These are phyloP conservation scores for Bipolaris cookei DNA, from an alignment of 2,329 filamentous ascomycete genomes.

Conservation along the genomic window DNA sequence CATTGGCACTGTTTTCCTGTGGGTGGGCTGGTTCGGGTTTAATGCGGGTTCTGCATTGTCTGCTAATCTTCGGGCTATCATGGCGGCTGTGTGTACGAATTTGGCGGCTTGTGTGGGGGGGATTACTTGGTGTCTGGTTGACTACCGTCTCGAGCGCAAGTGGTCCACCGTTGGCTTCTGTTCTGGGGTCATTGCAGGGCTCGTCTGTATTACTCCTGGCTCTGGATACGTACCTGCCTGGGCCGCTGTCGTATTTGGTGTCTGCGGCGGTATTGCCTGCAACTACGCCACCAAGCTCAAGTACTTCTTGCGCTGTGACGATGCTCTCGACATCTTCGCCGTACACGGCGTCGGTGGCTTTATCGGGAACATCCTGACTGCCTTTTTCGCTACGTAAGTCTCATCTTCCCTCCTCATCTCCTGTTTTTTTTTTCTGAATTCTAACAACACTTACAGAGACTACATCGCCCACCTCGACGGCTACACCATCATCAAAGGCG, in stretches of 20 bases:
- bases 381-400: conserved; percentile 76
- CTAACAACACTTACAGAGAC: conserved; percentile 56
- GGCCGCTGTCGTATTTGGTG: conserved; percentile 80
- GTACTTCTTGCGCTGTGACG: conserved; percentile 79
- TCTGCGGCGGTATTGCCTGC: conserved; percentile 76
- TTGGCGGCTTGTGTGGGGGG: conserved; percentile 83
- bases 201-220: conserved; percentile 87
- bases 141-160: conserved; percentile 87
- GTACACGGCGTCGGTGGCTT: conserved; percentile 66
- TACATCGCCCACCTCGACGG: conserved; percentile 85
- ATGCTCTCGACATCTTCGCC: conserved; percentile 78
- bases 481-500: conserved; percentile 69
- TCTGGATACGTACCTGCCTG: conserved; percentile 86
- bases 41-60: conserved; percentile 83
- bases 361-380: conserved; percentile 65
- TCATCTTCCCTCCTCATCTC: no score
- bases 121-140: conserved; percentile 86
- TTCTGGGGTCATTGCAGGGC: conserved; percentile 83
- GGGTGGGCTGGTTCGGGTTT: conserved; percentile 96
- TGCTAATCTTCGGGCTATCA: conserved; percentile 82
- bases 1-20: conserved; percentile 89
- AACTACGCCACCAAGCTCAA: conserved; percentile 94
- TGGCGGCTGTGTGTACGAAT: conserved; percentile 87
- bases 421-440: no score
- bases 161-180: conserved; percentile 95